Evolutionary conservation across 192 early-diverging fungal genomes (phyloP).

Genomic region (Dissophora ornata): DNA sequence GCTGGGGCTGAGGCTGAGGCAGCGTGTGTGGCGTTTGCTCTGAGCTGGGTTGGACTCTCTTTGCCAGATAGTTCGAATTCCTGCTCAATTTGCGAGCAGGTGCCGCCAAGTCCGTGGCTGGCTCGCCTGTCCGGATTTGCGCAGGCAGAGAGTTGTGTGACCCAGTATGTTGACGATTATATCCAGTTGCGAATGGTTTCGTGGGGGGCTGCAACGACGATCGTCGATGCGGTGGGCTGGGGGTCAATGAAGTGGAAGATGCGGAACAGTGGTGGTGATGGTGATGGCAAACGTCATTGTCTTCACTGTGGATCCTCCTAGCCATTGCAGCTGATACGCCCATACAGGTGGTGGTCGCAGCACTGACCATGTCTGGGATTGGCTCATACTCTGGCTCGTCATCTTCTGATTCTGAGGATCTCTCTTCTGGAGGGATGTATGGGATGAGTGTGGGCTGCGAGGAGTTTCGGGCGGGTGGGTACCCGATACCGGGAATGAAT

Average conservation of each 20-base stretch:
- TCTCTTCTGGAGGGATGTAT: slow-evolving; percentile 3
- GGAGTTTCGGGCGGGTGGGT: slow-evolving; percentile 12
- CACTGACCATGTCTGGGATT: neutral
- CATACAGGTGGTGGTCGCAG: slow-evolving; percentile 1
- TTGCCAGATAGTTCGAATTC: neutral
- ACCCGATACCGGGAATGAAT: slow-evolving; percentile 11
- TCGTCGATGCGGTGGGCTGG: neutral
- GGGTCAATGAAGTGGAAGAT: neutral
- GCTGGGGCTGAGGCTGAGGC: slow-evolving; percentile 1
- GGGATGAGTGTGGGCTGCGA: slow-evolving; percentile 12
- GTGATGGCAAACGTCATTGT: neutral
- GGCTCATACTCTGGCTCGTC: neutral
- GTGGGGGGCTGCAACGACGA: neutral
- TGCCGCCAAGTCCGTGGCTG: too few relatives aligned
- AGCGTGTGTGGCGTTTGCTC: neutral
- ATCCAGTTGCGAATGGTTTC: neutral
- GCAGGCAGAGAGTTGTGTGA: slow-evolving; percentile 4
- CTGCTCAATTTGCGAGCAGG: too few relatives aligned
- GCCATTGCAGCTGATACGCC: too few relatives aligned
- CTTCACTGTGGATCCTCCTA: too few relatives aligned
- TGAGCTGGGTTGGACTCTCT: neutral
- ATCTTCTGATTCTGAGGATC: neutral
- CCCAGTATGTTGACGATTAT: neutral
- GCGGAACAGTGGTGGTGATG: neutral
- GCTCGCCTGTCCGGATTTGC: neutral